Evolutionary conservation across 768 basidiomycete species (phyloP), one percentile per base, ranked within the genome.

Genomic region (Boletus huronensis): DNA sequence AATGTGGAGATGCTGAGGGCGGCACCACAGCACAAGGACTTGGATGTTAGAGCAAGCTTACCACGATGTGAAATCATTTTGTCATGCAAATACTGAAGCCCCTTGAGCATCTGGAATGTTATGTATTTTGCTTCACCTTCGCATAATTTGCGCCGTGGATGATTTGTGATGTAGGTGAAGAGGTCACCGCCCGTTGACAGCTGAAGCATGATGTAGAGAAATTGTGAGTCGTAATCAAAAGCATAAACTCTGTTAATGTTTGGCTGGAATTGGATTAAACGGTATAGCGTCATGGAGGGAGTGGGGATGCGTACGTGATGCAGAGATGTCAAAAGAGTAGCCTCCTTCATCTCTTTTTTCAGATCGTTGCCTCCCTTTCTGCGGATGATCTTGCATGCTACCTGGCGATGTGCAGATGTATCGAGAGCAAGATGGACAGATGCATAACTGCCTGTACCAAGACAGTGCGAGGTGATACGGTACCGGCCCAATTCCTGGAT

Each of bases 71-170:
- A 87, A 52, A 93, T 86, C 67, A 77, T 75, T 65, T 77, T 80
- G 51, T 81, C 77, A 61, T 93, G 90, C 42, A 92, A 72, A 65
- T 91, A 89, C 26, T 75, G 75, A 43, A 92, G 70, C 2, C 83
- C 90, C 49, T 81, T 77, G n/a, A 91, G 70, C 19, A 91, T 69
- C 67, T 93, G 90, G 61, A 81, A 92, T 77, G 87, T 87, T 50
- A 90, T 83, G 65, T 89, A 93, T 70, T 91, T 90, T 7, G 85
- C 83, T 69, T 93, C 90, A 16, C 87, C 85, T 72, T 91, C 88
- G 57, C 82, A 83, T 17, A 93, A 75, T 52, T 75, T 80, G 32
- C 72, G 74, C 25, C 79, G 78, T 17, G 78, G 72, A 55, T 83
- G 79, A 52, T 77, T 83, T 16, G 82, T 83, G 58, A 93, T 87